phyloP scores from a whole-genome alignment of 73 alveolate genomes.

The Tetrahymena borealis region DNA sequence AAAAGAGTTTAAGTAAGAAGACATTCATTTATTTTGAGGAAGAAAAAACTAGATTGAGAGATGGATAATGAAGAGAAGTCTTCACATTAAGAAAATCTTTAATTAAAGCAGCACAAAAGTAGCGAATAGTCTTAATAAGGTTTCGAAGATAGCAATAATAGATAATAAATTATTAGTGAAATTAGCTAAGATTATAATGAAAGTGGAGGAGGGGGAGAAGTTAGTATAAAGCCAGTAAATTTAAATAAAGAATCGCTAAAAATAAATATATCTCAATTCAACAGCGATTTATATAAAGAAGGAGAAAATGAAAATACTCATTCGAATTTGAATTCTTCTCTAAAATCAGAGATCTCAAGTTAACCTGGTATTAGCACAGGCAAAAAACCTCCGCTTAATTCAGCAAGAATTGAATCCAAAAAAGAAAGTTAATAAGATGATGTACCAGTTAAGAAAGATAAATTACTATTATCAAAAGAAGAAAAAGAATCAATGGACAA shows the following conservation, averaged over 20 bases:
- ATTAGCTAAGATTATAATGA: neutral
- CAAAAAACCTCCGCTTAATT: neutral
- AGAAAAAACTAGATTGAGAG: neutral
- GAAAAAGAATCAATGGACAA: neutral
- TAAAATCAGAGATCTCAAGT: neutral
- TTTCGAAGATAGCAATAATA: neutral
- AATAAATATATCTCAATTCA: neutral
- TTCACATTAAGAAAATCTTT: neutral
- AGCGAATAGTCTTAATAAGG: neutral
- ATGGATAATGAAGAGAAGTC: constrained; percentile 2
- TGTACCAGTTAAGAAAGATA: neutral
- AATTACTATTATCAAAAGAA: neutral
- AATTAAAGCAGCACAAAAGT: neutral
- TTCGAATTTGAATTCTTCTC: neutral
- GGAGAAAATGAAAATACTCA: neutral
- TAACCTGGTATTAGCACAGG: neutral
- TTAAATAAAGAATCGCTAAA: neutral
- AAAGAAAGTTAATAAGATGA: neutral
- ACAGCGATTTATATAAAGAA: neutral
- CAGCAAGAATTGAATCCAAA: neutral
- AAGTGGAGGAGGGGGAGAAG: neutral
- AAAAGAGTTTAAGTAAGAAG: neutral
- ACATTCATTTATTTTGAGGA: neutral
- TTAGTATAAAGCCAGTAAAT: neutral
- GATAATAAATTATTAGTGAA: neutral